A percentile compares a stretch with the other conserved stretches of the same genome.
phyloP scores from a whole-genome alignment of 2,329 filamentous ascomycete species.

The Lecanicillium sp. region DNA sequence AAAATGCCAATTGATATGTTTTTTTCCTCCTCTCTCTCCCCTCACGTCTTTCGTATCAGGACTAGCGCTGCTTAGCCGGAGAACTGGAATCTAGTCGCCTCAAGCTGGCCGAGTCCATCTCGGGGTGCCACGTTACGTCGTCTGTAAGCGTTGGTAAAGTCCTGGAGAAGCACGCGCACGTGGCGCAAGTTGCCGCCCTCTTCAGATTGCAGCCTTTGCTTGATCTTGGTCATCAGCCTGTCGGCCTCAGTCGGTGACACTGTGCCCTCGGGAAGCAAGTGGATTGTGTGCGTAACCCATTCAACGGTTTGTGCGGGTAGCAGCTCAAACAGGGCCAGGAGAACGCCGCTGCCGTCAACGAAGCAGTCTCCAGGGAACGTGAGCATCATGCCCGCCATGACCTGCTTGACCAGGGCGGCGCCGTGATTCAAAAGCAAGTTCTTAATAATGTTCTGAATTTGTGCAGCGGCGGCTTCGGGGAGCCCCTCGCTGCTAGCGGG shows the following conservation, averaged over 20 bases:
- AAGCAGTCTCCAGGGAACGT: slow-evolving; percentile 95
- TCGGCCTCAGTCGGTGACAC: slow-evolving; percentile 75
- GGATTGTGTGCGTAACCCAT: slow-evolving; percentile 81
- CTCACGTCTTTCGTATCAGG: no score
- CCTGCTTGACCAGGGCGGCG: slow-evolving; percentile 73
- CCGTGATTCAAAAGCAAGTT: slow-evolving; percentile 64
- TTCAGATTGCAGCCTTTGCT: slow-evolving; percentile 63
- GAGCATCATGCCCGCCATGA: slow-evolving; percentile 98
- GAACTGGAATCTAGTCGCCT: slow-evolving; percentile 83
- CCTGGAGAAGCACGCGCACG: slow-evolving; percentile 79
- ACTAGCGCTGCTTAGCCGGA: slow-evolving; percentile 27
- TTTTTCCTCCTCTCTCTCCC: slow-evolving; percentile 1
- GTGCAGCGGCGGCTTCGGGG: slow-evolving; percentile 52
- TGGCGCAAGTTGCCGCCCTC: slow-evolving; percentile 57
- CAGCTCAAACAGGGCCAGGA: slow-evolving; percentile 82
- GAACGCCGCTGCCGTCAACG: slow-evolving; percentile 85
- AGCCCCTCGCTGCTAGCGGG: slow-evolving; percentile 53
- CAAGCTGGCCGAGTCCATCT: slow-evolving; percentile 80
- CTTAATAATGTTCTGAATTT: slow-evolving; percentile 67
- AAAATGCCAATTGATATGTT: slow-evolving; percentile 12
- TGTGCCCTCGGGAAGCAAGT: slow-evolving; percentile 74
- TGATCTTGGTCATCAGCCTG: slow-evolving; percentile 71
- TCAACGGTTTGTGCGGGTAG: slow-evolving; percentile 69
- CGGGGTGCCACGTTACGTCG: slow-evolving; percentile 91
- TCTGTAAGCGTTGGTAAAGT: slow-evolving; percentile 93